Percentiles rank a stretch among this genome's conserved stretches.
Evolutionary conservation across 495 filamentous ascomycete species (phyloP).

Genomic region (Lasiosphaeria hispida): DNA sequence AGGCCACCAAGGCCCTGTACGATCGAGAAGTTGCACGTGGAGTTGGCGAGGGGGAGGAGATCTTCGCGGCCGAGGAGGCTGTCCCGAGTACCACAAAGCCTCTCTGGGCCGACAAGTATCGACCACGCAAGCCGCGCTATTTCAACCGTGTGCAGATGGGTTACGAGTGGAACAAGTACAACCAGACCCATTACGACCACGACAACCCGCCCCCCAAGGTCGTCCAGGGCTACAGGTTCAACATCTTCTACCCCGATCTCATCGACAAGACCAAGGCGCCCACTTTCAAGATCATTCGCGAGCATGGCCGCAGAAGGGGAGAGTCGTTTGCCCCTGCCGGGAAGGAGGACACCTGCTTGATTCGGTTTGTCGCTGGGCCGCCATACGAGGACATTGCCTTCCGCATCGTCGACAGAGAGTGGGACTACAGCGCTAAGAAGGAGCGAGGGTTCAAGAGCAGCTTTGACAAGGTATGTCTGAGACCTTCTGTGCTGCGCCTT

Average conservation of each 20-base stretch:
- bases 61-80: slow-evolving; percentile 88
- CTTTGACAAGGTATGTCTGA: slow-evolving; percentile 81
- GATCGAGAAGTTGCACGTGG: slow-evolving; percentile 92
- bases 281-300: slow-evolving; percentile 91
- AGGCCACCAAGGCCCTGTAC: slow-evolving; percentile 86
- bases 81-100: slow-evolving; percentile 63
- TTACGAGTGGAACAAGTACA: slow-evolving; percentile 99
- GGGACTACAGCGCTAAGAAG: slow-evolving; percentile 95
- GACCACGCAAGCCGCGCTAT: slow-evolving; percentile 90
- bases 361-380: slow-evolving; percentile 91
- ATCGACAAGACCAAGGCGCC: slow-evolving; percentile 94
- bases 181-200: slow-evolving; percentile 99
- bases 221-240: slow-evolving; percentile 98
- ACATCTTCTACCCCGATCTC: slow-evolving; percentile 98
- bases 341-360: slow-evolving; percentile 95
- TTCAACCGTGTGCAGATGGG: slow-evolving; percentile 99
- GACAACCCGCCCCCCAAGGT: slow-evolving; percentile 98
- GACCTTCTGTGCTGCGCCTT: slow-evolving; percentile 11
- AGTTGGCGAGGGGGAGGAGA: slow-evolving; percentile 90
- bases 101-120: slow-evolving; percentile 85
- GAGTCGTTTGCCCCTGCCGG: slow-evolving; percentile 95
- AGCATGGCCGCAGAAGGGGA: slow-evolving; percentile 81
- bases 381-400: slow-evolving; percentile 98
- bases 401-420: slow-evolving; percentile 96
- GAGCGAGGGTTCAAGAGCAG: slow-evolving; percentile 94